Percentiles rank a stretch among this genome's conserved stretches.
Evolutionary conservation across 2,329 filamentous ascomycete species (phyloP).

Genomic region (Rhynchosporium graminicola): DNA sequence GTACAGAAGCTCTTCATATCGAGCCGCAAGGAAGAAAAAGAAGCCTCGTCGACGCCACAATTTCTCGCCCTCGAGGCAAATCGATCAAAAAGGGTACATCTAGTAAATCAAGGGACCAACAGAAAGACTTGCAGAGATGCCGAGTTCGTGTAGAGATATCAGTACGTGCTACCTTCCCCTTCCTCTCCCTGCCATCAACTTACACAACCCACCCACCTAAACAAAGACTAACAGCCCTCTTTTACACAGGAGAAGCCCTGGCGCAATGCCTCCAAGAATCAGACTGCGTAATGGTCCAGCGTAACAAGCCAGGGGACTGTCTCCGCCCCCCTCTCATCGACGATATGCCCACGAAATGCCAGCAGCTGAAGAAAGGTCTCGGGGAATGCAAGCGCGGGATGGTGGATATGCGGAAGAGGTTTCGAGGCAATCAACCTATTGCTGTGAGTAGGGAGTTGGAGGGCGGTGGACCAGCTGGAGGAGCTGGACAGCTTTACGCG

Average conservation of each 20-base stretch:
- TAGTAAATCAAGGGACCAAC: not conserved
- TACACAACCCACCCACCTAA: constrained; percentile 14
- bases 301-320: constrained; percentile 84
- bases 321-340: constrained; percentile 79
- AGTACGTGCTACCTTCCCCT: constrained; percentile 57
- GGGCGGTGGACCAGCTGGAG: constrained; percentile 46
- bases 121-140: constrained; percentile 57
- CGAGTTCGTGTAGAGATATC: constrained; percentile 95
- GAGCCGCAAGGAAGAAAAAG: not conserved
- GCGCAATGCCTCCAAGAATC: constrained; percentile 94
- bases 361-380: constrained; percentile 89
- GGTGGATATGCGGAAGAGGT: constrained; percentile 98
- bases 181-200: not conserved
- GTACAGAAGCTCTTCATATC: not conserved
- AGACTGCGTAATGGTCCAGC: constrained; percentile 93
- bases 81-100: constrained; percentile 5
- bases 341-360: constrained; percentile 82
- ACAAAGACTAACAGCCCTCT: not conserved
- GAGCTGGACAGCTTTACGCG: constrained; percentile 72
- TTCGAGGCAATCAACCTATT: constrained; percentile 89
- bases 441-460: constrained; percentile 63
- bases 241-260: constrained; percentile 74
- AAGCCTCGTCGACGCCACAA: constrained; percentile 7
- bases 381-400: constrained; percentile 94
- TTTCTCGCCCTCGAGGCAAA: constrained; percentile 10